Evolutionary conservation across 805 yeast species (phyloP), one percentile per base, ranked within the genome.

Genomic region (Candida peoriensis): DNA sequence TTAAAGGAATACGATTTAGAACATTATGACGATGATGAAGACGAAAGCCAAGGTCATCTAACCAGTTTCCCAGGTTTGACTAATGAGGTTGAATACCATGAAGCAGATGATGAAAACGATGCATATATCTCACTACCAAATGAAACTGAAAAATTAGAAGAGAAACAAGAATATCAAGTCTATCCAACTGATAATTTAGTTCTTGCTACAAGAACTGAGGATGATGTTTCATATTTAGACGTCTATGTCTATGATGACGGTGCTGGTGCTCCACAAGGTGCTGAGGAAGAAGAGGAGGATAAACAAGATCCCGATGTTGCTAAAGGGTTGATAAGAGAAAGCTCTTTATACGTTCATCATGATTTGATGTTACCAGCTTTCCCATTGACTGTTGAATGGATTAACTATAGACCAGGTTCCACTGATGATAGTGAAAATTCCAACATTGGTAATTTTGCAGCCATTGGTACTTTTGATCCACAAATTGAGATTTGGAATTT

Each of bases 401-500:
- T 93, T 43, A 83, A 86, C 58, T 83, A 72, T 57, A 71, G 68
- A 42, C 90, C 94, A 21, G 37, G 36, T 14, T 23, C 39, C 14
- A 17, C 27, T 6, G 73, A 68, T 11, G 64, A 59, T 15, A 48
- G 60, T 11, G 64, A 66, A 23, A 65, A 64, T 27, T 63, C 61
- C 16, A 72, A 76, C 41, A 63, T 78, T 20, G 96, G 95, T 9
- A 93, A 88, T 61, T 88, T 86, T 61, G 97, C 95, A 2, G 98
- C 98, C 11, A 69, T 93, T 45, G 97, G 97, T 55, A 85, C 97
- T 2, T 90, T 93, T 57, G 97, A 90, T 50, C 98, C 98, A 26
- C 94, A 84, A 55, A 90, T 93, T 60, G 98, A 93, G 63, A 74
- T 93, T 42, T 93, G 97, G 97, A 88, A 93, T 60, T 67, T 93